Conservation (phyloP, 495 filamentous ascomycete genomes). For the Entonaema liquescens region DNA sequence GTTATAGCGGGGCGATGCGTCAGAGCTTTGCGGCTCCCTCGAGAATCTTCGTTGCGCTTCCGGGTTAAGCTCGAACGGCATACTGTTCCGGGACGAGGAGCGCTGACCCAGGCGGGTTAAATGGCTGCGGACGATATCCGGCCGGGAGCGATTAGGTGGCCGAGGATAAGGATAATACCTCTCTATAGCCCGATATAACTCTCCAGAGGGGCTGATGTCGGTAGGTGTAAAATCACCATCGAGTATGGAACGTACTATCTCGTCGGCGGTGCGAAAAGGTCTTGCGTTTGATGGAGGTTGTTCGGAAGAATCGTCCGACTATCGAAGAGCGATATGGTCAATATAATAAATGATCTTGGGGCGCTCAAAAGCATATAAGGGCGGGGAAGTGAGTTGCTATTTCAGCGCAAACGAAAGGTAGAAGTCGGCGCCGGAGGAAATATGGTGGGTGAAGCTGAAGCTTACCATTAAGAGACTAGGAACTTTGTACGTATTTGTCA, state of each 20-base stretch:
- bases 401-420: neutral
- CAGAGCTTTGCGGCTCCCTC: slow-evolving; percentile 48
- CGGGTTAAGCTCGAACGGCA: slow-evolving; percentile 51
- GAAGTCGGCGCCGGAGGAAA: neutral
- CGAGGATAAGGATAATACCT: slow-evolving; percentile 46
- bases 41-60: slow-evolving; percentile 49
- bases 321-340: slow-evolving; percentile 23
- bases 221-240: slow-evolving; percentile 48
- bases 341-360: slow-evolving; percentile 1
- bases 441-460: slow-evolving; percentile 12
- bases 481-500: slow-evolving; percentile 9
- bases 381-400: neutral
- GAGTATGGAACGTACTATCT: slow-evolving; percentile 50
- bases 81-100: slow-evolving; percentile 40
- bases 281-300: slow-evolving; percentile 59
- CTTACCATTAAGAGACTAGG: slow-evolving; percentile 40
- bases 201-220: slow-evolving; percentile 52
- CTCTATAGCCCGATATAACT: slow-evolving; percentile 57
- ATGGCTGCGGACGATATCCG: slow-evolving; percentile 36
- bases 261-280: slow-evolving; percentile 51
- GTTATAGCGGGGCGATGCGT: slow-evolving; percentile 36
- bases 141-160: slow-evolving; percentile 24
- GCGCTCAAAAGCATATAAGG: neutral
- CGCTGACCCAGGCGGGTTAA: slow-evolving; percentile 20
- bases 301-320: slow-evolving; percentile 70